Evolutionary conservation across 768 basidiomycete species (phyloP), one percentile per base, ranked within the genome.

Genomic region (Lactifluus rugatus): DNA sequence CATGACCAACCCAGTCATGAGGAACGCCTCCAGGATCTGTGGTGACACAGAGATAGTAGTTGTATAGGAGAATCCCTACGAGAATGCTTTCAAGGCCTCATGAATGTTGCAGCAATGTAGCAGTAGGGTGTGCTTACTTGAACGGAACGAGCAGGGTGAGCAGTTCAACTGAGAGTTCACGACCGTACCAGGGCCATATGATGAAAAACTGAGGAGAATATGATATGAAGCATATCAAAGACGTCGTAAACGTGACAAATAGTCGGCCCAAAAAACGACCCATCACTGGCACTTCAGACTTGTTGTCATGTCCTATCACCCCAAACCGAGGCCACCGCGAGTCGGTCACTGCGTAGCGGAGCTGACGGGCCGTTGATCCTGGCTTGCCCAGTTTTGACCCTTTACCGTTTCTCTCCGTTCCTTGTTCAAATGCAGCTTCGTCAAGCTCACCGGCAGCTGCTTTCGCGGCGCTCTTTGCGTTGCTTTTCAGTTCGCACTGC

Each of bases 151-250:
- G 77, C n/a, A 94, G 77, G 21, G 70, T 73, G 39, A 95, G 60
- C 46, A 95, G 81, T 66, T 93, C 83, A 42, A 89, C 72, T 14
- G 89, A 84, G 61, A 89, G 62, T 50, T 72, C 84, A 37, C 78
- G 71, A 41, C 92, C 90, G 66, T 94, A 95, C 91, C 91, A 96
- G 21, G 92, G 93, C 91, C 82, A 82, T 69, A 96, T 83, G 59
- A 97, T 77, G 72, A 89, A 93, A 65, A 92, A 79, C 70, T 98
- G 95, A 2, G 87, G 83, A 6, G 89, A 86, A 70, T 91, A 90
- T 2, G 89, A 81, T 62, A 97, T 93, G 71, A 97, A 98, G 52
- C 76, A 80, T 45, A 92, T 91, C 36, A 92, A 78, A 64, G 75
- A 75, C 52, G 87, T 76, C 58, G 88, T 87, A 64, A 82, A 76